phyloP scores from a whole-genome alignment of 345 rosid genomes.

The Heritiera fomes region DNA sequence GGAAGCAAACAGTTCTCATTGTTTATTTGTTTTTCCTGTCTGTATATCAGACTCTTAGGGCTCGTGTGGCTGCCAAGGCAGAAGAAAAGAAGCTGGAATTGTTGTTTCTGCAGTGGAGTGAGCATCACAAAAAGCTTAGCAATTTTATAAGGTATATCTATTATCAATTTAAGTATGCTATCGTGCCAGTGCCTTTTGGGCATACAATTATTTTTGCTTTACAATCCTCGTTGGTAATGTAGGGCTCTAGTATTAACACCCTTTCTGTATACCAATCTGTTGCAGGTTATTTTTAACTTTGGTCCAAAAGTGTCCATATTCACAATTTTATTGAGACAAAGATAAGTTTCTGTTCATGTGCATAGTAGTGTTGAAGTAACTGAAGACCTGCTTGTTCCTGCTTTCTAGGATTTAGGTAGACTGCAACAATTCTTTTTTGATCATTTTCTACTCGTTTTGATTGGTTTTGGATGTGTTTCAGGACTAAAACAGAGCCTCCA shows the following conservation, averaged over 20 bases:
- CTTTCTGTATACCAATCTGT: not conserved
- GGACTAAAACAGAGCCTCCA: slow-evolving; percentile 88
- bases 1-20: not conserved
- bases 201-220: not conserved
- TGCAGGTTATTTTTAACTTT: slow-evolving; percentile 98
- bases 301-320: slow-evolving; percentile 99
- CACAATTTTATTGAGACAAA: slow-evolving; percentile 88
- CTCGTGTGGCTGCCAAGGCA: slow-evolving; percentile 91
- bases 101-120: slow-evolving; percentile 93
- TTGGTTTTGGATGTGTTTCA: slow-evolving; percentile 38
- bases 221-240: too few relatives aligned
- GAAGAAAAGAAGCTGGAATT: slow-evolving; percentile 96
- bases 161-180: not conserved
- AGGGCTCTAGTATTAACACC: slow-evolving; percentile 20
- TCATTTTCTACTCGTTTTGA: slow-evolving; percentile 22
- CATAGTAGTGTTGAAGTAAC: slow-evolving; percentile 55
- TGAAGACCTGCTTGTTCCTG: slow-evolving; percentile 34
- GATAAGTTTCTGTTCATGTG: slow-evolving; percentile 93
- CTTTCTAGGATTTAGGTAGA: slow-evolving; percentile 43
- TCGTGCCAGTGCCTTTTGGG: not conserved
- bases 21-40: not conserved
- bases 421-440: slow-evolving; percentile 20
- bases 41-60: slow-evolving; percentile 67
- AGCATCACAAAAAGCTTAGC: slow-evolving; percentile 86
- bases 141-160: slow-evolving; percentile 77